These are phyloP conservation scores for Lentinula aciculospora DNA, from an alignment of 768 basidiomycete species.

Conservation along the genomic window DNA sequence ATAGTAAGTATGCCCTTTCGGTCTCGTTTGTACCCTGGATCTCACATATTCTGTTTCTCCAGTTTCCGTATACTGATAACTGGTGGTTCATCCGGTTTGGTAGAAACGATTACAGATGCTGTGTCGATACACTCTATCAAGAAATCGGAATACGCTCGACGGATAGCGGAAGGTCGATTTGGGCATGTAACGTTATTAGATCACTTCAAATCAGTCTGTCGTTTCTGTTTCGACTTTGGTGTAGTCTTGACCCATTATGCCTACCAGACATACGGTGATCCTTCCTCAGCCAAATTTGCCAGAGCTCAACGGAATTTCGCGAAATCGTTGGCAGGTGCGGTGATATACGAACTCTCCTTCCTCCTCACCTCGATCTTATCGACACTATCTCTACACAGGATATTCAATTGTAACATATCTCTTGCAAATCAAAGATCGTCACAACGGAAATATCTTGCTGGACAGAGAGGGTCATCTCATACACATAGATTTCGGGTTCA, in stretches of 20 bases:
- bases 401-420: slow-evolving; percentile 96
- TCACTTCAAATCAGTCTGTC: slow-evolving; percentile 80
- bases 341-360: background rate
- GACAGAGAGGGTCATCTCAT: slow-evolving; percentile 94
- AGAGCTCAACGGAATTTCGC: slow-evolving; percentile 94
- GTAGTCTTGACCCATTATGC: background rate
- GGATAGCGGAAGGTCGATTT: slow-evolving; percentile 72
- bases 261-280: slow-evolving; percentile 81
- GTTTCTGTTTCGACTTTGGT: background rate
- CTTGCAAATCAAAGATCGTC: slow-evolving; percentile 96
- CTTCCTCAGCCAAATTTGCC: slow-evolving; percentile 78
- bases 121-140: slow-evolving; percentile 99
- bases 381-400: slow-evolving; percentile 34
- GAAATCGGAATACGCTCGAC: slow-evolving; percentile 94
- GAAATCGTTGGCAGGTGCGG: slow-evolving; percentile 77
- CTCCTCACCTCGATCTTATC: background rate
- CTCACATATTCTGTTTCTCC: slow-evolving; percentile 1
- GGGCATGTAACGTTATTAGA: slow-evolving; percentile 88
- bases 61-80: slow-evolving; percentile 97
- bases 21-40: background rate
- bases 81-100: slow-evolving; percentile 86
- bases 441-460: slow-evolving; percentile 96
- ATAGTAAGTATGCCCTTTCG: slow-evolving; percentile 49
- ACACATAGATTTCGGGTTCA: slow-evolving; percentile 99
- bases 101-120: slow-evolving; percentile 97